Evolutionary conservation across 768 basidiomycete genomes (phyloP).

Genomic region (Lyophyllum atratum): DNA sequence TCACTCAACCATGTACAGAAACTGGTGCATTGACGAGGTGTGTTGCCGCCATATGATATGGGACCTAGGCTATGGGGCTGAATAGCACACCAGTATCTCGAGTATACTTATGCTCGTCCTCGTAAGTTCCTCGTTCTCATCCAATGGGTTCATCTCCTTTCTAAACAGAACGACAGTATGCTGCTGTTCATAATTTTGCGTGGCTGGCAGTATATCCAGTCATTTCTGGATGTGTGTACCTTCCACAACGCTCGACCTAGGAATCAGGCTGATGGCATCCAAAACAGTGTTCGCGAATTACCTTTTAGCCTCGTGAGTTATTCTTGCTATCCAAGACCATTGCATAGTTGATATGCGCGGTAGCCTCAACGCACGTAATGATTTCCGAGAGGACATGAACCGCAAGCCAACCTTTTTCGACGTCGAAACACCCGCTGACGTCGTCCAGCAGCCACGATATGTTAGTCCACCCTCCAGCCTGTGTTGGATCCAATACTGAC

Average conservation of each 20-base stretch:
- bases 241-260: not conserved
- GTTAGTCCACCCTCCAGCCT: not conserved
- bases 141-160: not conserved
- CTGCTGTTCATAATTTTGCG: conserved; percentile 6
- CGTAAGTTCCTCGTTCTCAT: not conserved
- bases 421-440: not conserved
- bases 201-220: conserved; percentile 11
- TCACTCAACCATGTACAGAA: not conserved
- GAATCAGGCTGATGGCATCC: not conserved
- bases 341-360: not conserved
- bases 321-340: not conserved
- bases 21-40: conserved; percentile 17
- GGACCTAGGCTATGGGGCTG: not conserved
- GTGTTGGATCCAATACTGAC: not conserved
- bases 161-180: not conserved
- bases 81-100: not conserved
- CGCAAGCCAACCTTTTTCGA: conserved; percentile 8
- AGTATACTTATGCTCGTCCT: conserved; percentile 12
- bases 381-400: conserved; percentile 11
- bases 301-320: conserved; percentile 10
- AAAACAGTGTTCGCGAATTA: conserved; percentile 11
- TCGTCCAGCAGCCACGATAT: not conserved
- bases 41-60: not conserved
- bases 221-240: conserved; percentile 6
- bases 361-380: conserved; percentile 9